Percentiles rank a stretch among this genome's conserved stretches.
Conservation (phyloP, 305 asterid genomes). For the Withania somnifera region DNA sequence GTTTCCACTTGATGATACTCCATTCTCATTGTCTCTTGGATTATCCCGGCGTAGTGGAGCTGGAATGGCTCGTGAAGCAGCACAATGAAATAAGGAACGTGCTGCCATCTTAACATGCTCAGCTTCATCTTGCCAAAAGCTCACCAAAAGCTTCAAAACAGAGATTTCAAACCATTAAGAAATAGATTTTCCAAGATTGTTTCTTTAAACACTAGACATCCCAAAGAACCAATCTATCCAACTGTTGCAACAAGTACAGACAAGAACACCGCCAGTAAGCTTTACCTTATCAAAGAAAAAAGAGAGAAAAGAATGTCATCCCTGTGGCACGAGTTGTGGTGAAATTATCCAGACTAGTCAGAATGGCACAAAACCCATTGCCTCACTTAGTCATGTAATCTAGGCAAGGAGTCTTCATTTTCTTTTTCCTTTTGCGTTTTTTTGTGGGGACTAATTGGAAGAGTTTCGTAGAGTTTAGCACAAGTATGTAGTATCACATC, state of each 20-base stretch:
- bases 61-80: constrained; percentile 94
- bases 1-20: constrained; percentile 26
- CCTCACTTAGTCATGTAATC: background rate
- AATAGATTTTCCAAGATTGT: background rate
- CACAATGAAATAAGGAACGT: constrained; percentile 93
- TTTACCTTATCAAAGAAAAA: background rate
- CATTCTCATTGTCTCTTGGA: constrained; percentile 23
- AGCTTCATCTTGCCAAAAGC: constrained; percentile 95
- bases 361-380: background rate
- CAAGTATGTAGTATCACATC: constrained; percentile 3
- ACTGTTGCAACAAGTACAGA: background rate
- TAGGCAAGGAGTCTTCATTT: background rate
- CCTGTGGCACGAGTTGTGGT: background rate
- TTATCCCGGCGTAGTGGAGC: constrained; percentile 41
- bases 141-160: constrained; percentile 68
- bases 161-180: constrained; percentile 1
- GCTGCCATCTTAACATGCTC: constrained; percentile 98
- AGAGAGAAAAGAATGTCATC: background rate
- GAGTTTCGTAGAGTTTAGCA: background rate
- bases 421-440: background rate
- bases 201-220: background rate
- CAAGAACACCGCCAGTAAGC: background rate
- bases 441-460: background rate
- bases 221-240: background rate
- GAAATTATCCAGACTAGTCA: background rate